Evolutionary conservation across 2,329 filamentous ascomycete species (phyloP).

Genomic region (Epichloe festucae): DNA sequence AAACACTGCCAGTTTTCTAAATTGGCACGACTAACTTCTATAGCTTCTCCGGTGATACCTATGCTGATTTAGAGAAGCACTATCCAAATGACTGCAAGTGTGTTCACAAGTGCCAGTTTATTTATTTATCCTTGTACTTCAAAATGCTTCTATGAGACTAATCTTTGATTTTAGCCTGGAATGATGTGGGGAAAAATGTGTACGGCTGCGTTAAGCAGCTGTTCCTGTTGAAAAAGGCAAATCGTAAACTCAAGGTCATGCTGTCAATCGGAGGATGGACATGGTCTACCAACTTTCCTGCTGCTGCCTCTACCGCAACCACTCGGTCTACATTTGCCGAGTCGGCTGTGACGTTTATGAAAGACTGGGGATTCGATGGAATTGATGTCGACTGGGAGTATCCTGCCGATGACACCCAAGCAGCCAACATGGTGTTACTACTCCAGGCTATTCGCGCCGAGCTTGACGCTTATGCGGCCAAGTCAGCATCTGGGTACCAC

Average conservation of each 20-base stretch:
- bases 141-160: neutral
- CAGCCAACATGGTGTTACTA: constrained; percentile 31
- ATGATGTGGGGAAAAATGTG: constrained; percentile 54
- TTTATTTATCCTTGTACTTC: neutral
- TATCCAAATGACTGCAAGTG: constrained; percentile 50
- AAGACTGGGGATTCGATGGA: constrained; percentile 54
- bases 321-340: constrained; percentile 56
- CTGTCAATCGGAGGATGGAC: constrained; percentile 81
- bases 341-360: constrained; percentile 54
- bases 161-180: constrained; percentile 31
- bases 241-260: constrained; percentile 65
- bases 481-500: constrained; percentile 32
- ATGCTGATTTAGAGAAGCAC: constrained; percentile 60
- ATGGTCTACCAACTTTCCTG: constrained; percentile 63
- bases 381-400: constrained; percentile 31
- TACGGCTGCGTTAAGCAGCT: constrained; percentile 77
- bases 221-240: constrained; percentile 60
- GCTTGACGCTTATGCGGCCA: constrained; percentile 34
- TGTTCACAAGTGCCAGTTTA: too few species aligned
- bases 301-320: constrained; percentile 47
- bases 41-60: constrained; percentile 52
- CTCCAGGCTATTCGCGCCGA: constrained; percentile 30
- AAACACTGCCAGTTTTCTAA: neutral
- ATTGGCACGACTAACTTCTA: neutral
- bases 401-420: constrained; percentile 24